These are phyloP conservation scores for Russula griseocarnosa DNA, from an alignment of 768 basidiomycete species.

Conservation along the genomic window DNA sequence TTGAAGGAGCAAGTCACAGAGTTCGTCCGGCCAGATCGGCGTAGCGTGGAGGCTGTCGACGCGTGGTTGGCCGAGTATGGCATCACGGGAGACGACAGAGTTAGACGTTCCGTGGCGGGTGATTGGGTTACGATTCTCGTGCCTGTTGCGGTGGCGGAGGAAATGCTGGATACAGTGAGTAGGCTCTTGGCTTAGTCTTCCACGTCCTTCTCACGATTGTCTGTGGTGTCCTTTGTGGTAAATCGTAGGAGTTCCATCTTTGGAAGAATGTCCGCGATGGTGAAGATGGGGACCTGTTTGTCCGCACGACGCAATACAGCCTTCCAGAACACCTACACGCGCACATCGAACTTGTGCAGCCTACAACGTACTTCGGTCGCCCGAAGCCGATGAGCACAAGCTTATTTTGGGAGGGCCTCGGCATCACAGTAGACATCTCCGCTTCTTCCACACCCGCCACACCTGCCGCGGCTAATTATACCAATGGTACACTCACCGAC, in stretches of 20 bases:
- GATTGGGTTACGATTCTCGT: slow-evolving; percentile 66
- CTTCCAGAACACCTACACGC: slow-evolving; percentile 55
- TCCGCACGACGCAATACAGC: slow-evolving; percentile 68
- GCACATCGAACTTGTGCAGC: slow-evolving; percentile 66
- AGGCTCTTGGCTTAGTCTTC: neutral
- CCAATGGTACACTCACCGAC: neutral
- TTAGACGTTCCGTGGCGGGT: slow-evolving; percentile 53
- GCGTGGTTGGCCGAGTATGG: slow-evolving; percentile 61
- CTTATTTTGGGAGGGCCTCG: slow-evolving; percentile 29
- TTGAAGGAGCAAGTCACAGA: slow-evolving; percentile 63
- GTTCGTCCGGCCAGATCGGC: slow-evolving; percentile 54
- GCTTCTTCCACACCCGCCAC: neutral
- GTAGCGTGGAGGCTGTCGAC: slow-evolving; percentile 51
- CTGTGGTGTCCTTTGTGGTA: neutral
- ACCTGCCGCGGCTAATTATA: neutral
- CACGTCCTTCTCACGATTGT: slow-evolving; percentile 1
- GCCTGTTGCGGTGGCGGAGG: slow-evolving; percentile 56
- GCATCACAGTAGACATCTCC: neutral
- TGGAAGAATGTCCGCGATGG: slow-evolving; percentile 55
- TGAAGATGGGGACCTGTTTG: slow-evolving; percentile 33
- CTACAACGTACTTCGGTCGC: slow-evolving; percentile 64
- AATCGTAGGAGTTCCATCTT: slow-evolving; percentile 54
- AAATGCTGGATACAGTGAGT: slow-evolving; percentile 66
- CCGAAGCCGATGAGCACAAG: slow-evolving; percentile 43
- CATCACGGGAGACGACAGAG: slow-evolving; percentile 39